Conservation (phyloP, 2,329 filamentous ascomycete species). For the Leptosphaerulina australis region DNA sequence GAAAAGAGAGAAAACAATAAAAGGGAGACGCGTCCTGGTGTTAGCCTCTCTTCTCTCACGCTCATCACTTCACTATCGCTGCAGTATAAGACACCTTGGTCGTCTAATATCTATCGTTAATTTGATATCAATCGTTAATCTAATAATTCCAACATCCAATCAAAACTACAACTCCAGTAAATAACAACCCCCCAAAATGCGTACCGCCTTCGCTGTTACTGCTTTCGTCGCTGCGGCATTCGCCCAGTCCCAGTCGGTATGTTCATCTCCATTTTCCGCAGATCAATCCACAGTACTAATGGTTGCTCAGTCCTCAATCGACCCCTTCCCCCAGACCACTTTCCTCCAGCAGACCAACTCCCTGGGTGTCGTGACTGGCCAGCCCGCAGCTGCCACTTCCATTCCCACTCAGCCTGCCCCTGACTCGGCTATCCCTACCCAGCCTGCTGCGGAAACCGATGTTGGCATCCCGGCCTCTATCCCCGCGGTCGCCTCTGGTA, state of each 20-base stretch:
- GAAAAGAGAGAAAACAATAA: background rate
- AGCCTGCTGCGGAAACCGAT: conserved; percentile 34
- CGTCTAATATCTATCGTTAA: conserved; percentile 14
- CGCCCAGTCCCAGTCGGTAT: conserved; percentile 27
- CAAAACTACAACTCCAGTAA: too few species aligned
- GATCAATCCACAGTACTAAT: conserved; percentile 9
- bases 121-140: conserved; percentile 13
- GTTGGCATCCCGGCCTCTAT: conserved; percentile 39
- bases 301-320: conserved; percentile 21
- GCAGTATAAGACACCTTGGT: conserved; percentile 4
- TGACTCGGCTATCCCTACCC: conserved; percentile 31
- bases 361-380: conserved; percentile 41
- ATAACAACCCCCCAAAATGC: too few species aligned
- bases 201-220: conserved; percentile 33
- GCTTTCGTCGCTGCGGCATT: conserved; percentile 34
- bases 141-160: too few species aligned
- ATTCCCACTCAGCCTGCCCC: conserved; percentile 35
- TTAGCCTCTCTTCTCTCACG: background rate
- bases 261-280: conserved; percentile 18
- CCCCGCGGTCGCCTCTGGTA: conserved; percentile 44
- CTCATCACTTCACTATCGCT: conserved; percentile 4
- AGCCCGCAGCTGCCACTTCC: conserved; percentile 31
- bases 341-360: conserved; percentile 42
- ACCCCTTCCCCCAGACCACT: conserved; percentile 35
- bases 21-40: conserved; percentile 9